Conservation (phyloP, 805 yeast species). For the Saturnispora diversa region DNA sequence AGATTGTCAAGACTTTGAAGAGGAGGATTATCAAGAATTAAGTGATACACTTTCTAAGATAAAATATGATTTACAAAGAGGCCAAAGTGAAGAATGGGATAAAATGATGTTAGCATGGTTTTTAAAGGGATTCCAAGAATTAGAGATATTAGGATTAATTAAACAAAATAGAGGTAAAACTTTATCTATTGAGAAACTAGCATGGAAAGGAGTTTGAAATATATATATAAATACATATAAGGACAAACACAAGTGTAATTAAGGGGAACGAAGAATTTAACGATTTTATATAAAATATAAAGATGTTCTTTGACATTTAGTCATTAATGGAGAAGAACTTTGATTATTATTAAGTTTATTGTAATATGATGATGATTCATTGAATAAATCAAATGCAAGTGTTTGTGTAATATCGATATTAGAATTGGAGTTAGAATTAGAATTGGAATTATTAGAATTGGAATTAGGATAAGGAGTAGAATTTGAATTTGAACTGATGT, state of each 20-base stretch:
- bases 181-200: conserved; percentile 58
- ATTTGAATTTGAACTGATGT: not conserved
- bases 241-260: not conserved
- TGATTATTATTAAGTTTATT: not conserved
- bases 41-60: conserved; percentile 7
- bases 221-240: not conserved
- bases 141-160: conserved; percentile 60
- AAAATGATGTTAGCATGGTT: conserved; percentile 62
- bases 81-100: conserved; percentile 47
- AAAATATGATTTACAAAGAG: conserved; percentile 26
- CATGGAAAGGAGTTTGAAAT: conserved; percentile 56
- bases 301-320: conserved; percentile 12
- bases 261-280: not conserved
- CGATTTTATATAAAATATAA: conserved; percentile 8
- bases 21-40: conserved; percentile 1
- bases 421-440: not conserved
- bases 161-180: conserved; percentile 53
- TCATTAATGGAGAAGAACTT: not conserved
- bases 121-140: conserved; percentile 62
- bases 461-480: too few species aligned
- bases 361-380: not conserved
- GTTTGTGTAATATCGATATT: too few species aligned
- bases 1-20: not conserved
- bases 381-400: not conserved
- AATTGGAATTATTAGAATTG: not conserved